Evolutionary conservation across 2,329 filamentous ascomycete species (phyloP), one percentile per base, ranked within the genome.

Genomic region (Xylaria sp.): DNA sequence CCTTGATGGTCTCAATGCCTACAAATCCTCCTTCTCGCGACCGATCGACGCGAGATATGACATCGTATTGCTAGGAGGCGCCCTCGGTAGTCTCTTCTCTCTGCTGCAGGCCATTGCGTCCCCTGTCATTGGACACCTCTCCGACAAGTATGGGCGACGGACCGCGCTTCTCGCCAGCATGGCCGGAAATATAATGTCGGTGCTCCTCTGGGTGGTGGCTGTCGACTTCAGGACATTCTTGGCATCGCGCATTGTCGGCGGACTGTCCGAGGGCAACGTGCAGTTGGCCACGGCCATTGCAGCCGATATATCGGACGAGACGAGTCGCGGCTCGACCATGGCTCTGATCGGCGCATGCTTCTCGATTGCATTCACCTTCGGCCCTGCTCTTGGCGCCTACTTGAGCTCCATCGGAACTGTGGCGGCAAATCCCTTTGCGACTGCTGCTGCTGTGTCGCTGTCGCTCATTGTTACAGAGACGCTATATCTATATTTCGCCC

Each of bases 1-100:
- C 65, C 87, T 99, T 71, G 85, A 86, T 74, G 94, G 92, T 74
- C 87, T 99, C 61, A 98, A 99, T 79, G 86, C 92, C 54, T 99
- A 99, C 88, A 99, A 99, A 82, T 91, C 94, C 73, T 88, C 93
- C 66, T 99, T 99, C 78, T 90, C 93, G 51, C 91, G 91, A 64
- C 94, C 95, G 53, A 98, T 99, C 80, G 95, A 97, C 78, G 94
- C 94, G 66, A 91, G 93, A 83, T 97, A 99, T 84, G 96, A 99
- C 79, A 97, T 98, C 74, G 94, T 99, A 29, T 87, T 99, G 51
- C 88, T 99, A 5, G 96, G 96, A 63, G 96, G 96, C 57, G 96
- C 95, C 25, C 85, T 99, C 29, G 96, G 96, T 72, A 98, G 94
- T 65, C 85, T 99, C 23, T 99, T 99, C 84, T 90, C 88, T 13